Conservation (phyloP, 1,284 basidiomycete genomes). For the Tylopilus sp. region DNA sequence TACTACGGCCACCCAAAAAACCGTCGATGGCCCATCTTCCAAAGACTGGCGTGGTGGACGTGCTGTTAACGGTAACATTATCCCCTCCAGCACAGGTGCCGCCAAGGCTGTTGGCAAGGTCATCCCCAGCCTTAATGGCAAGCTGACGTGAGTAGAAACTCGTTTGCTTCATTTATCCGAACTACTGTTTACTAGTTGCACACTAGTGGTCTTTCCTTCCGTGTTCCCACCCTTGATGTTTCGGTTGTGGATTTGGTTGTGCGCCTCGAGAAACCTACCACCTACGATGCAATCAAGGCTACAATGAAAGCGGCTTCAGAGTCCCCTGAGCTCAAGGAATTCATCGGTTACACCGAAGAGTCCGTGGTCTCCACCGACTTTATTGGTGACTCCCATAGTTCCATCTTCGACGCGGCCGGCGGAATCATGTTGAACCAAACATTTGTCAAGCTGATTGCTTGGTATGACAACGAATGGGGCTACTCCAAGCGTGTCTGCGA, state of each 20-base stretch:
- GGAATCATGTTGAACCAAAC: conserved; percentile 91
- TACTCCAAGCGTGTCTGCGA: conserved; percentile 96
- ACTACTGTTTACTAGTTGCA: not conserved
- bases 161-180: not conserved
- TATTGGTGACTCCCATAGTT: conserved; percentile 74
- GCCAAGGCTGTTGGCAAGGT: conserved; percentile 99
- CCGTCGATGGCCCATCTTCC: conserved; percentile 93
- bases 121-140: conserved; percentile 95
- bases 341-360: conserved; percentile 96
- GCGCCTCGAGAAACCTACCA: conserved; percentile 83
- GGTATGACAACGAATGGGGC: conserved; percentile 98
- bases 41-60: conserved; percentile 98
- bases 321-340: conserved; percentile 64
- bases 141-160: conserved; percentile 55
- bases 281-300: conserved; percentile 91
- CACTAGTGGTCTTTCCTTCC: conserved; percentile 89
- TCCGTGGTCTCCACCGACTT: conserved; percentile 95
- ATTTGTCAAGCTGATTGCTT: conserved; percentile 95
- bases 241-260: conserved; percentile 98
- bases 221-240: conserved; percentile 95
- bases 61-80: conserved; percentile 97
- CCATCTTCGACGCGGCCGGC: conserved; percentile 89
- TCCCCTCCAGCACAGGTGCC: conserved; percentile 98
- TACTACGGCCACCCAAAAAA: conserved; percentile 98
- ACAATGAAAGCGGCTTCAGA: conserved; percentile 82